Percentiles rank a stretch among this genome's conserved stretches.
Conservation (phyloP, 768 basidiomycete genomes). For the Pleurotus cornucopiae region DNA sequence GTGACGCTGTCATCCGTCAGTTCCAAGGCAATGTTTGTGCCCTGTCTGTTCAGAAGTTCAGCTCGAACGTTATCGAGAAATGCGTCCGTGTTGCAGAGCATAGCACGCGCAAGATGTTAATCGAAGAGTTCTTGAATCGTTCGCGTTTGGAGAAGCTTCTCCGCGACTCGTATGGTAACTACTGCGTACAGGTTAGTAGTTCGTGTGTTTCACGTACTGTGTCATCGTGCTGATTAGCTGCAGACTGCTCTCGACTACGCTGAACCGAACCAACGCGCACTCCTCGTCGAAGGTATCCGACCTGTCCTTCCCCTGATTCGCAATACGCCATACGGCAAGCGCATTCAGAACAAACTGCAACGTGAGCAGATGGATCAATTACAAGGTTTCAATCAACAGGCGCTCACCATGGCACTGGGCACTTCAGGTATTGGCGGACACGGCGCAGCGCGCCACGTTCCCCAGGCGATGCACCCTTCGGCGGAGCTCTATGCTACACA, state of each 20-base stretch:
- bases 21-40: constrained; percentile 98
- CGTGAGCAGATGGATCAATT: constrained; percentile 83
- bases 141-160: constrained; percentile 92
- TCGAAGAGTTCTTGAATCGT: constrained; percentile 93
- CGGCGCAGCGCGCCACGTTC: constrained; percentile 50
- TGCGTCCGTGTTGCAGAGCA: constrained; percentile 95
- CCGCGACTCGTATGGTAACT: constrained; percentile 95
- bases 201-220: background rate
- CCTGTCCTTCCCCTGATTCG: constrained; percentile 98
- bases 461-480: constrained; percentile 50
- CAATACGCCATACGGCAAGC: constrained; percentile 99
- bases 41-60: constrained; percentile 98
- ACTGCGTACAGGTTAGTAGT: constrained; percentile 76
- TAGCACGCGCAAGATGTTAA: constrained; percentile 87
- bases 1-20: constrained; percentile 95
- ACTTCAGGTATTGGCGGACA: constrained; percentile 46
- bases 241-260: constrained; percentile 98
- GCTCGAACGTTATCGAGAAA: constrained; percentile 98
- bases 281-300: constrained; percentile 95
- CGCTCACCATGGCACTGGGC: constrained; percentile 52
- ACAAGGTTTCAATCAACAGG: constrained; percentile 53
- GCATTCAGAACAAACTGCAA: constrained; percentile 97
- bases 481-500: constrained; percentile 64
- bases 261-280: constrained; percentile 85
- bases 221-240: constrained; percentile 10